Base-by-base conservation (phyloP, 2,329 filamentous ascomycete genomes). In the Paraphaeosphaeria sporulosa region DNA sequence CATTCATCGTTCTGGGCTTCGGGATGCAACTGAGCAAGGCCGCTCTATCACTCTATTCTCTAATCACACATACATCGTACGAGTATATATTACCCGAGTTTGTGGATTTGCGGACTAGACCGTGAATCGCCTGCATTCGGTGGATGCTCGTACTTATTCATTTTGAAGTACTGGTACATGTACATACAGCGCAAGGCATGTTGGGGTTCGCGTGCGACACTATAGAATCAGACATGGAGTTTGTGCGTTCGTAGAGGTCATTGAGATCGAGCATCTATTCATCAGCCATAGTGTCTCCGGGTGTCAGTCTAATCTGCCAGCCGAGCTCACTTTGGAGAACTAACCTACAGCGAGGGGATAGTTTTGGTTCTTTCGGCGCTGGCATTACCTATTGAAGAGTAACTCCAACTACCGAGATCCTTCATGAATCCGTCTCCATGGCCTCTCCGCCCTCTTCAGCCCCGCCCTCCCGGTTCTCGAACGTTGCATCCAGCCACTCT, bases 401-500 rank as follows among this genome's bases (percentile, higher is more conserved):
- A 48, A 34, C 19, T 25, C 43, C 9, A 27, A 17, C 42, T 38
- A 10, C 7, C 12, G 4, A 25, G n/a, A 36, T 25, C 21, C 25
- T 46, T 71, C 70, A 75, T 67, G 64, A 74, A 74, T 87, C 85
- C 44, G 86, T 84, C 72, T 87, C 85, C 85, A 87, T 87, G 44
- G 80, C 79, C 70, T 86, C 80, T 48, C 71, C 75, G 34, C 73
- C 78, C 56, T 73, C 78, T 50, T 71, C 75, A 25, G 68, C 66
- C 42, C 65, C 70, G 17, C 76, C 79, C 57, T 76, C 75, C 69
- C 73, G 74, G 65, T 81, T 82, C 77, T 83, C 81, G 63, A 83
- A 83, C 7, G 81, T 82, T 70, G 89, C 88, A 79, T 97, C 93
- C 77, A 98, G 86, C 88, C 94, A 94, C 66, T 89, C 88, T 77